Conservation (phyloP, 1,284 basidiomycete genomes). For the Rhodotorula sp. region DNA sequence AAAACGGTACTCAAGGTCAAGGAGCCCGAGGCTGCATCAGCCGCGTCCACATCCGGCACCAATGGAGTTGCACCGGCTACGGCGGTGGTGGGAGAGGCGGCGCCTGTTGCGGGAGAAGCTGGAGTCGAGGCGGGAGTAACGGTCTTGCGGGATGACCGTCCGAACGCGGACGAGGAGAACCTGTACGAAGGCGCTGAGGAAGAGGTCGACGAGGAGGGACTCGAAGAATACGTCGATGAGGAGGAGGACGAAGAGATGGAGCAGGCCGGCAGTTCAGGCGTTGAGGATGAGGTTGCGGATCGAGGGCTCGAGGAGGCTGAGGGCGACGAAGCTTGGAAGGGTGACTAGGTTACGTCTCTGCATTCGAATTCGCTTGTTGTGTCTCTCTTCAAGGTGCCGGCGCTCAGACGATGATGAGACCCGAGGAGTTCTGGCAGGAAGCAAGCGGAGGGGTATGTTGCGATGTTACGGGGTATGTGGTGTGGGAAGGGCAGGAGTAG, state of each 20-base stretch:
- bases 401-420: not conserved
- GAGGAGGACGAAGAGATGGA: slow-evolving; percentile 44
- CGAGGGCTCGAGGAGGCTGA: slow-evolving; percentile 6
- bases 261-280: slow-evolving; percentile 44
- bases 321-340: slow-evolving; percentile 1
- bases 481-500: too few species aligned
- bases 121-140: slow-evolving; percentile 43
- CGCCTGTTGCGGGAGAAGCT: slow-evolving; percentile 30
- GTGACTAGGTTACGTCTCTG: not conserved
- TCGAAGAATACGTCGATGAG: slow-evolving; percentile 42
- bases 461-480: not conserved
- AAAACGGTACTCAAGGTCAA: not conserved
- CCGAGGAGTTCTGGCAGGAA: not conserved
- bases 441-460: not conserved
- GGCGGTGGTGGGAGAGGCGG: not conserved
- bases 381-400: not conserved
- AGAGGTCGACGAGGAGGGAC: slow-evolving; percentile 17
- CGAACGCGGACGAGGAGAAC: slow-evolving; percentile 7
- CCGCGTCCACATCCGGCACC: not conserved
- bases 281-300: slow-evolving; percentile 43
- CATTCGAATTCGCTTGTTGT: not conserved
- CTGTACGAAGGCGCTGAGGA: slow-evolving; percentile 30
- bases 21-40: too few species aligned
- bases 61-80: not conserved
- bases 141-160: slow-evolving; percentile 28